phyloP scores from a whole-genome alignment of 78 protist species.

The Cavenderia fasciculata region DNA sequence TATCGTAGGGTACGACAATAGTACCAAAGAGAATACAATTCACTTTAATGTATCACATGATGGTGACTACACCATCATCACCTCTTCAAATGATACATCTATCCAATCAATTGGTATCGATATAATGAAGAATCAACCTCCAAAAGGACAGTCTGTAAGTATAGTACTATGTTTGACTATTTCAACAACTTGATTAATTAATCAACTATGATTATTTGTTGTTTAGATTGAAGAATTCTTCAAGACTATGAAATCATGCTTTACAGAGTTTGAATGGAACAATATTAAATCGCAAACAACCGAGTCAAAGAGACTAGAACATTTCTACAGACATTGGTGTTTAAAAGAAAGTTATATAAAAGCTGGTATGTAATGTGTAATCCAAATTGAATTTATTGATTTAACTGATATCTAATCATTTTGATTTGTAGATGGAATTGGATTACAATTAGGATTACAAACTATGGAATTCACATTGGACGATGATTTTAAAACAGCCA shows the following conservation, averaged over 20 bases:
- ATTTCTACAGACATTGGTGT: slow-evolving; percentile 64
- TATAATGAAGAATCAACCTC: slow-evolving; percentile 35
- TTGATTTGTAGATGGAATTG: slow-evolving; percentile 21
- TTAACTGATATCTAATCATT: neutral
- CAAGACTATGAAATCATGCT: slow-evolving; percentile 10
- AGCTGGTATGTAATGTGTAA: neutral
- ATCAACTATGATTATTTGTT: neutral
- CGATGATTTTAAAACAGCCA: too few relatives aligned
- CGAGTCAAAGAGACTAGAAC: too few relatives aligned
- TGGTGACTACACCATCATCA: slow-evolving; percentile 10
- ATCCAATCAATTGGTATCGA: slow-evolving; percentile 45
- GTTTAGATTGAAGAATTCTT: slow-evolving; percentile 12
- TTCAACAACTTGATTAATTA: neutral
- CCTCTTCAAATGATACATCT: neutral
- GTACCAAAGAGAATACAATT: neutral
- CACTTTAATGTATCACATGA: slow-evolving; percentile 60
- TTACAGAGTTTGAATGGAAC: slow-evolving; percentile 56
- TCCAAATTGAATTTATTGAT: neutral
- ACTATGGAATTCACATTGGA: slow-evolving; percentile 12
- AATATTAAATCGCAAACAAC: neutral
- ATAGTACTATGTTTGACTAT: neutral
- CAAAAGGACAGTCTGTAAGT: slow-evolving; percentile 19
- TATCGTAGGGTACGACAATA: neutral
- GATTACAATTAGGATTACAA: slow-evolving; percentile 16
- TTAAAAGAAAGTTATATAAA: slow-evolving; percentile 69